Conservation (phyloP, 2,329 filamentous ascomycete species). For the Aspergillus quadricinctus region DNA sequence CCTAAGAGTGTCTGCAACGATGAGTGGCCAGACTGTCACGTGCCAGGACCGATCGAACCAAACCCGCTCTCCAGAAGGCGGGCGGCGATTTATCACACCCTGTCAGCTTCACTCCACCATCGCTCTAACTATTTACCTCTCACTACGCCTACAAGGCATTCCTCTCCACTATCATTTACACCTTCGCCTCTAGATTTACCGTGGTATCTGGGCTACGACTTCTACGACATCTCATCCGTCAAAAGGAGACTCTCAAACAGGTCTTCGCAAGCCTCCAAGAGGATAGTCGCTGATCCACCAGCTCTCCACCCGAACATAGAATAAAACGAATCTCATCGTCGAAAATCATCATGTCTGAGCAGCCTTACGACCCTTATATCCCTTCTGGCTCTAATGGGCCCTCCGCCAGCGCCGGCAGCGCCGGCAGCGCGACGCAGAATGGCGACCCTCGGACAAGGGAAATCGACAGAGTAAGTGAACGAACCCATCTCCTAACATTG, state of each 20-base stretch:
- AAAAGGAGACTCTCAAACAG: slow-evolving; percentile 10
- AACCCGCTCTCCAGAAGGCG: slow-evolving; percentile 20
- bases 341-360: slow-evolving; percentile 50
- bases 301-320: slow-evolving; percentile 6
- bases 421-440: slow-evolving; percentile 48
- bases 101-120: slow-evolving; percentile 20
- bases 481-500: slow-evolving; percentile 5
- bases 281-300: slow-evolving; percentile 15
- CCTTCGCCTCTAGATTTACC: background rate
- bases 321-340: slow-evolving; percentile 10
- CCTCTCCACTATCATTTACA: background rate
- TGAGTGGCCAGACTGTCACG: slow-evolving; percentile 19
- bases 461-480: slow-evolving; percentile 74
- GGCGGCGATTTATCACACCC: slow-evolving; percentile 22
- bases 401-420: slow-evolving; percentile 44
- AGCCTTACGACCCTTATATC: slow-evolving; percentile 86
- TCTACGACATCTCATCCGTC: slow-evolving; percentile 1
- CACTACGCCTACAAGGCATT: slow-evolving; percentile 6
- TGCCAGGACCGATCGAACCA: slow-evolving; percentile 22
- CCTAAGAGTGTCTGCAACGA: slow-evolving; percentile 10
- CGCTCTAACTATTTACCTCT: slow-evolving; percentile 4
- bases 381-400: slow-evolving; percentile 57
- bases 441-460: slow-evolving; percentile 65
- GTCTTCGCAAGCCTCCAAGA: slow-evolving; percentile 9
- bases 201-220: slow-evolving; percentile 1